Percentiles rank a stretch among this genome's conserved stretches.
These are phyloP conservation scores for Jaminaea rosea DNA, from an alignment of 1,284 basidiomycete genomes.

Conservation along the genomic window DNA sequence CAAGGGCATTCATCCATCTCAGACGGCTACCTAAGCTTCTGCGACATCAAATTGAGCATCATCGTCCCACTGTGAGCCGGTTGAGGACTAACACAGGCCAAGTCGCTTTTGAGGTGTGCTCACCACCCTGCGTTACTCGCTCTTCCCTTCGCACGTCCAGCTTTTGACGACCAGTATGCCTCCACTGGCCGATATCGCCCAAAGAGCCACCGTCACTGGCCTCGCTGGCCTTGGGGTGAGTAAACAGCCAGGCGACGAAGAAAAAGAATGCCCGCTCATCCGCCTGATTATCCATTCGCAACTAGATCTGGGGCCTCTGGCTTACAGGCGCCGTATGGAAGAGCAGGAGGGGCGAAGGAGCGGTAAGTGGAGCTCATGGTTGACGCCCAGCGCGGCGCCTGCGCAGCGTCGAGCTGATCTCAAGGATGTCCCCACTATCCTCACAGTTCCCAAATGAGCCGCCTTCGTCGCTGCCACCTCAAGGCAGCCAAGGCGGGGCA, in stretches of 20 bases:
- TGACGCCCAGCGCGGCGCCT: background rate
- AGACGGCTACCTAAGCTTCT: too few species aligned
- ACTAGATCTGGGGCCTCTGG: conserved; percentile 39
- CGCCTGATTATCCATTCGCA: background rate
- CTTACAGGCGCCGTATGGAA: conserved; percentile 41
- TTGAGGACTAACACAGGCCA: too few species aligned
- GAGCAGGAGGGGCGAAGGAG: conserved; percentile 30
- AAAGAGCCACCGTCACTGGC: conserved; percentile 29
- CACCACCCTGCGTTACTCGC: too few species aligned
- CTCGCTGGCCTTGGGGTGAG: conserved; percentile 37
- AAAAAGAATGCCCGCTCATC: background rate
- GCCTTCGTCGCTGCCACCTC: background rate
- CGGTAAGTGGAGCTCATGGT: conserved; percentile 16
- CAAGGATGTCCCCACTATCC: background rate
- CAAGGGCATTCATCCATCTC: too few species aligned
- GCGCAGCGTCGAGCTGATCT: background rate
- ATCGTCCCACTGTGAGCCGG: too few species aligned
- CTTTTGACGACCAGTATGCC: conserved; percentile 11
- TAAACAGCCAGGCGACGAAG: background rate
- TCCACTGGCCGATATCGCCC: conserved; percentile 26
- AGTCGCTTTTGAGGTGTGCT: too few species aligned
- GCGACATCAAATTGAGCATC: too few species aligned
- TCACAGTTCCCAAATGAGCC: background rate
- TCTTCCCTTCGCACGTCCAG: too few species aligned
- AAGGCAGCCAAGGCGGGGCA: background rate